phyloP scores from a whole-genome alignment of 305 asterid genomes.

The Lippia alba region DNA sequence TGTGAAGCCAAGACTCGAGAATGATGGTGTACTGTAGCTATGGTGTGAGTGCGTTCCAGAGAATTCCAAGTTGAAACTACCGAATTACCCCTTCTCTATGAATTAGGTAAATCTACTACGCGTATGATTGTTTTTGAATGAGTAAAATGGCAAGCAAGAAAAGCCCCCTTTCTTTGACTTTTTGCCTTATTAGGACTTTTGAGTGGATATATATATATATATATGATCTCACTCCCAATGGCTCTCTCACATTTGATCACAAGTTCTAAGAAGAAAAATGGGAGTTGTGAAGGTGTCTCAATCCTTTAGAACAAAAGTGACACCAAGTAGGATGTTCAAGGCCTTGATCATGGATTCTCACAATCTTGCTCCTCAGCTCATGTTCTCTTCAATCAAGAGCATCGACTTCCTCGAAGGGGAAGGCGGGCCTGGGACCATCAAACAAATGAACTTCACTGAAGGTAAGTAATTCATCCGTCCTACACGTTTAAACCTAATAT shows the following conservation, averaged over 20 bases:
- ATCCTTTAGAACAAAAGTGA: slow-evolving; percentile 52
- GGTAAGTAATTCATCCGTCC: slow-evolving; percentile 32
- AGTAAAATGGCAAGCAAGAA: neutral
- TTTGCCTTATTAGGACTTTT: neutral
- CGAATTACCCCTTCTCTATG: neutral
- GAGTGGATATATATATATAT: too few relatives aligned
- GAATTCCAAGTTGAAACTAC: slow-evolving; percentile 2
- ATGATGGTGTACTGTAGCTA: neutral
- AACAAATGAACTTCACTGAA: slow-evolving; percentile 61
- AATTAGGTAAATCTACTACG: too few relatives aligned
- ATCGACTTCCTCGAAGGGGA: slow-evolving; percentile 61
- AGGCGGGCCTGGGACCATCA: slow-evolving; percentile 67
- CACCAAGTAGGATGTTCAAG: slow-evolving; percentile 64
- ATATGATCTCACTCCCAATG: neutral
- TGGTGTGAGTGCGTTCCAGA: neutral
- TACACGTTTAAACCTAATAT: neutral
- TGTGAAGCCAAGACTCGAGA: neutral
- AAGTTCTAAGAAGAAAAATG: neutral
- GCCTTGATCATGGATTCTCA: slow-evolving; percentile 70
- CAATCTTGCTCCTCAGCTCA: slow-evolving; percentile 62
- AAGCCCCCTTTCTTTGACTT: neutral
- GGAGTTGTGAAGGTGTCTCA: slow-evolving; percentile 28
- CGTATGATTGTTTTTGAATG: neutral
- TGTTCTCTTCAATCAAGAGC: slow-evolving; percentile 64
- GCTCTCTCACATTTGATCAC: neutral